Evolutionary conservation across 148 eudicot genomes (phyloP).

Genomic region (Dianthus caryophyllus): DNA sequence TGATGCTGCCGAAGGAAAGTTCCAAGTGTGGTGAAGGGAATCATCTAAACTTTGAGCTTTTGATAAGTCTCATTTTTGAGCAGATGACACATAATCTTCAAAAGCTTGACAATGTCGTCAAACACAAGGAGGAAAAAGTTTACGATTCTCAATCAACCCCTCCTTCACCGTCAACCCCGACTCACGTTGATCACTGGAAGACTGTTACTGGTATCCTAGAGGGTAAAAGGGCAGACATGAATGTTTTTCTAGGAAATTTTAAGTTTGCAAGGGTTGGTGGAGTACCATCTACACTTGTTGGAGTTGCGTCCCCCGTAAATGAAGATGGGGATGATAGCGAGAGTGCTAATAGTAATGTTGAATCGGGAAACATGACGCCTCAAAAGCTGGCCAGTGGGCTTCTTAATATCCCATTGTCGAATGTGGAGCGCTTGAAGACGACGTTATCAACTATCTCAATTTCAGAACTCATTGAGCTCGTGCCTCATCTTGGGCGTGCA

Average conservation of each 20-base stretch:
- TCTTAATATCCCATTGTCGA: slow-evolving; percentile 86
- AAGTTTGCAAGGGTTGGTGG: slow-evolving; percentile 89
- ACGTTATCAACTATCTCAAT: slow-evolving; percentile 82
- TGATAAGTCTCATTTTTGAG: slow-evolving; percentile 53
- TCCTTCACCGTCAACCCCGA: slow-evolving; percentile 23
- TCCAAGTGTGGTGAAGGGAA: slow-evolving; percentile 39
- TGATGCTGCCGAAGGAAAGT: slow-evolving; percentile 33
- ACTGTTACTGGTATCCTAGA: slow-evolving; percentile 55
- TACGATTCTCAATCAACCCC: slow-evolving; percentile 26
- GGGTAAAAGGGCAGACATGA: slow-evolving; percentile 63
- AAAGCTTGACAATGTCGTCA: slow-evolving; percentile 47
- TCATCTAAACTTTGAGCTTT: slow-evolving; percentile 52
- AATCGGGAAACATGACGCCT: slow-evolving; percentile 46
- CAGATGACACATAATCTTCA: slow-evolving; percentile 58
- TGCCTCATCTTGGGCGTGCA: slow-evolving; percentile 75
- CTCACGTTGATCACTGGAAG: slow-evolving; percentile 53
- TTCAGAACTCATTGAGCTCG: slow-evolving; percentile 76
- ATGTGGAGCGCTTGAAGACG: slow-evolving; percentile 91
- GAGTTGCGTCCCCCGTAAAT: slow-evolving; percentile 53
- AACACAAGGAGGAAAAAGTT: slow-evolving; percentile 35
- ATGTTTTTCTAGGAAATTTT: slow-evolving; percentile 68
- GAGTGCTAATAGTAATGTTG: slow-evolving; percentile 37
- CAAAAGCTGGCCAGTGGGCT: slow-evolving; percentile 73
- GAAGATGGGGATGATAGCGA: slow-evolving; percentile 57
- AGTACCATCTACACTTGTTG: slow-evolving; percentile 65